Percentiles rank a stretch among this genome's conserved stretches.
These are phyloP conservation scores for Sporothrix curviconia DNA, from an alignment of 2,329 filamentous ascomycete species.

Conservation along the genomic window DNA sequence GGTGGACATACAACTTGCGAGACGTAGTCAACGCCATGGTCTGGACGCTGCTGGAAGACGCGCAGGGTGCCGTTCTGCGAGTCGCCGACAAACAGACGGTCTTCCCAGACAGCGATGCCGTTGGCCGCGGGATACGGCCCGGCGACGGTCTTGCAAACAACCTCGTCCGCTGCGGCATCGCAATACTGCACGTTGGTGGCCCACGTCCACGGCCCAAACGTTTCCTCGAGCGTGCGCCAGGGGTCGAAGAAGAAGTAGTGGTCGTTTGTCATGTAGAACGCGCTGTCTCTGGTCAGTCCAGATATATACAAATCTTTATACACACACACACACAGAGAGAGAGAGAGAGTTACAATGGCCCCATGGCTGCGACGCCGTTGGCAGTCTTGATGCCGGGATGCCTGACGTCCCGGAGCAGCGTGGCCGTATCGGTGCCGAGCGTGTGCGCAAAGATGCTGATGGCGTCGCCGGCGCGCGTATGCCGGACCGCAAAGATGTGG, in stretches of 20 bases:
- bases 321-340: not conserved
- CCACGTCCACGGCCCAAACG: slow-evolving; percentile 8
- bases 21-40: not conserved
- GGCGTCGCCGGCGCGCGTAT: not conserved
- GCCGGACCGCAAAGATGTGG: not conserved
- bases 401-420: not conserved
- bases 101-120: slow-evolving; percentile 3
- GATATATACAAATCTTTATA: too few species aligned
- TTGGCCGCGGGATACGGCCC: not conserved
- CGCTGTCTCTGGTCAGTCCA: not conserved
- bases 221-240: not conserved
- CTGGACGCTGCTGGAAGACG: not conserved
- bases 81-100: slow-evolving; percentile 5
- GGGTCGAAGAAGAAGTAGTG: slow-evolving; percentile 6
- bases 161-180: not conserved
- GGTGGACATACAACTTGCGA: not conserved
- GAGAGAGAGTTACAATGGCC: not conserved
- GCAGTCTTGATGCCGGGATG: slow-evolving; percentile 2
- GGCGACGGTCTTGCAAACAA: not conserved
- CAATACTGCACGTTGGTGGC: slow-evolving; percentile 7
- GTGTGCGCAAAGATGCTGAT: slow-evolving; percentile 4
- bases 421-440: not conserved
- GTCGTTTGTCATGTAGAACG: slow-evolving; percentile 9
- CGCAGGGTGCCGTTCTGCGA: slow-evolving; percentile 1
- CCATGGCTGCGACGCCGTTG: not conserved